phyloP scores from a whole-genome alignment of 2,329 filamentous ascomycete genomes.

The Hymenotorrendiella dingleyae region DNA sequence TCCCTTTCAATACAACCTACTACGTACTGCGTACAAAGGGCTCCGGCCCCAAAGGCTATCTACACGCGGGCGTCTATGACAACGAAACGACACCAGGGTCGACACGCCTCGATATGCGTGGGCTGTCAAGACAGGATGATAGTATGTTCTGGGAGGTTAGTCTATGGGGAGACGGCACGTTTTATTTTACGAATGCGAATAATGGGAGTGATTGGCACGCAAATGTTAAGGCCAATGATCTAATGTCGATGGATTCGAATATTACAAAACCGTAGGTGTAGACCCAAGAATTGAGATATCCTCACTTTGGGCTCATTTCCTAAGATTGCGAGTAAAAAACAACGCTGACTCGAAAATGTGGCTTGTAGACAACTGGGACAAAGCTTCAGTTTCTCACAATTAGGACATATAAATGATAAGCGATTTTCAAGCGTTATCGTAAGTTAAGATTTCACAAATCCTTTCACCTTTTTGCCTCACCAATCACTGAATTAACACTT shows the following conservation, averaged over 20 bases:
- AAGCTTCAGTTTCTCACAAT: conserved; percentile 9
- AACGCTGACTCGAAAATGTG: too few relatives aligned
- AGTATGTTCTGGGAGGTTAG: conserved; percentile 16
- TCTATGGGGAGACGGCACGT: conserved; percentile 18
- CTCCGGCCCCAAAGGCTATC: conserved; percentile 6
- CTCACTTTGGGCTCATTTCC: too few relatives aligned
- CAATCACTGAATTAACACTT: too few relatives aligned
- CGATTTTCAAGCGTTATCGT: conserved; percentile 9
- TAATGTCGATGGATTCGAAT: conserved; percentile 16
- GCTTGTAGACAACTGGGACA: too few relatives aligned
- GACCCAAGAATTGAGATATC: too few relatives aligned
- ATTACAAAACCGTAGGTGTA: conserved; percentile 9
- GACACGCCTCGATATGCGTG: conserved; percentile 11
- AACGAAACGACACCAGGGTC: conserved; percentile 9
- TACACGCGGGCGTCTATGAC: background rate
- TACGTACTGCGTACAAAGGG: conserved; percentile 12
- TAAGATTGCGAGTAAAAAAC: too few relatives aligned
- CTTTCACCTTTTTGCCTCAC: too few relatives aligned
- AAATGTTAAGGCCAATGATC: conserved; percentile 4
- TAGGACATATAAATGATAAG: conserved; percentile 6
- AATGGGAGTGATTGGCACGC: conserved; percentile 15
- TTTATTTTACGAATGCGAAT: conserved; percentile 14
- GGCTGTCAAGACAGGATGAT: conserved; percentile 7
- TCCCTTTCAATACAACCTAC: conserved; percentile 9
- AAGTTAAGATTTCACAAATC: background rate